A percentile compares a stretch with the other conserved stretches of the same genome.
Evolutionary conservation across 805 yeast species (phyloP).

Genomic region (Wickerhamomyces canadensis): DNA sequence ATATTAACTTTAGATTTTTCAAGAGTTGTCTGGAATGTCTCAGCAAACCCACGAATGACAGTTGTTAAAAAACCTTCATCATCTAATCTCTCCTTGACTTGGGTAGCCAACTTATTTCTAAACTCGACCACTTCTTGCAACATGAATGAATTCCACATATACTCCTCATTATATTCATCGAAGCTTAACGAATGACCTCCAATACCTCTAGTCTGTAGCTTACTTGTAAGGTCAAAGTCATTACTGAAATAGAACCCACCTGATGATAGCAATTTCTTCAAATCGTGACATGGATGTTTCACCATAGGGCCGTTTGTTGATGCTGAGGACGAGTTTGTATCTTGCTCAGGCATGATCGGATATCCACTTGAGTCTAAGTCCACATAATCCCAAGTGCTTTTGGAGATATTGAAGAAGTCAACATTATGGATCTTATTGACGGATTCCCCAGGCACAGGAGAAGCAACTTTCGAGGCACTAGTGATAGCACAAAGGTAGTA

Average conservation of each 20-base stretch:
- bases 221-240: slow-evolving; percentile 88
- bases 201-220: slow-evolving; percentile 71
- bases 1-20: slow-evolving; percentile 39
- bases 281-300: slow-evolving; percentile 69
- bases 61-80: slow-evolving; percentile 80
- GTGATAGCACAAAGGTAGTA: slow-evolving; percentile 77
- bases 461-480: slow-evolving; percentile 70
- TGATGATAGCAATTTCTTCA: slow-evolving; percentile 70
- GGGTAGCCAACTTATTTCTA: slow-evolving; percentile 61
- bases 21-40: slow-evolving; percentile 48
- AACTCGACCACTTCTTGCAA: slow-evolving; percentile 76
- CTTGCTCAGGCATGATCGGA: slow-evolving; percentile 43
- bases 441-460: slow-evolving; percentile 73
- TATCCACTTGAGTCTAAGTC: slow-evolving; percentile 65
- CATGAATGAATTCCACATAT: slow-evolving; percentile 96
- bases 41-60: slow-evolving; percentile 93
- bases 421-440: slow-evolving; percentile 79
- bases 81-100: slow-evolving; percentile 58
- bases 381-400: slow-evolving; percentile 73
- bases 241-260: slow-evolving; percentile 92
- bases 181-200: slow-evolving; percentile 38
- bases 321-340: slow-evolving; percentile 15
- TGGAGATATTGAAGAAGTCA: slow-evolving; percentile 75
- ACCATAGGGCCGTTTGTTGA: slow-evolving; percentile 7
- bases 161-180: slow-evolving; percentile 70